Base-by-base conservation (phyloP, 1,139 yeast species). In the Taphrina sp. region DNA sequence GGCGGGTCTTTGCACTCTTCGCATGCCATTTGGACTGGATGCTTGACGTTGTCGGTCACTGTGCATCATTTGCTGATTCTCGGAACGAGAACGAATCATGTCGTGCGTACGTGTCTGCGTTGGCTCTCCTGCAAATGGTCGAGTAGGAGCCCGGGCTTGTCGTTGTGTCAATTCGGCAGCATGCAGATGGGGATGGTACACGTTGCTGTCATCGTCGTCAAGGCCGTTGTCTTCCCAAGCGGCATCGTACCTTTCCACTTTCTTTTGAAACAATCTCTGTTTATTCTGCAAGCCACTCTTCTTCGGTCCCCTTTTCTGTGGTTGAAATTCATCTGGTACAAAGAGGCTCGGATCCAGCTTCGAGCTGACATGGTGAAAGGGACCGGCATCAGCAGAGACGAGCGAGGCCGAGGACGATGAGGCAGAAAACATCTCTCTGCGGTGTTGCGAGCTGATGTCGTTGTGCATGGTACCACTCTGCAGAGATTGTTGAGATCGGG, bases 331-430 rank as follows among this genome's bases (percentile, higher is more conserved):
- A 8, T 19, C 37, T 5, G 47, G 47, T 20, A 43, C 37, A 22
- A 43, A 43, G 5, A 29, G 14, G 16, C 29, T 12, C 19, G 47
- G 37, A 31, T 43, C 47, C 16, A 43, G 47, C 19, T 31, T 43
- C 22, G 47, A 31, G 16, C 47, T 31, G 47, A 43, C 47, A 17
- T 43, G 36, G 19, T 43, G 47, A 22, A 31, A 43, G 5, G 47
- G 47, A 5, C 47, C 47, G 4, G 37, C 16, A 31, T 43, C 36
- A 3, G 7, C 31, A 12, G 31, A 7, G 31, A 7, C 31, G 10
- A 26, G 31, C 7, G 31, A 26, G 12, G 47, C 26, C 36, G 45
- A 28, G 10, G 45, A 41, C 12, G 28, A 23, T 5, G 45, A 24
- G 2, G 45, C 8, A 10, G 45, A 22, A 28, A 26, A 41, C 7